These are phyloP conservation scores for Phytophthora crassamura DNA, from an alignment of 352 stramenopile species.

Conservation along the genomic window DNA sequence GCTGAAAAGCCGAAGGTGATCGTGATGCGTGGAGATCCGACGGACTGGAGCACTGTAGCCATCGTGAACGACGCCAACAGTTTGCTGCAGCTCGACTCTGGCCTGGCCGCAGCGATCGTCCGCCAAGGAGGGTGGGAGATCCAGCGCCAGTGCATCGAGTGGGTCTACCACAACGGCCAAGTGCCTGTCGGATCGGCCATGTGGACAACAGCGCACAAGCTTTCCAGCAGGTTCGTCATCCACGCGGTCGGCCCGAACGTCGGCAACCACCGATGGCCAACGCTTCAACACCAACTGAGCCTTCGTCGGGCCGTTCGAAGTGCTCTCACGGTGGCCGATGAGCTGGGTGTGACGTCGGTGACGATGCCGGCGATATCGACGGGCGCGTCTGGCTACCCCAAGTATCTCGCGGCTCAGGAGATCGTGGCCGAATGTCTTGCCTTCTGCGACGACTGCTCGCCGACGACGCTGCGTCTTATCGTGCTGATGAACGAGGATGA, in stretches of 20 bases:
- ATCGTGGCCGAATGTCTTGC: slow-evolving; percentile 38
- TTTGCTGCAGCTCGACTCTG: slow-evolving; percentile 32
- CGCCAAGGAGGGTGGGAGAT: slow-evolving; percentile 35
- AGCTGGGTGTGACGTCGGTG: slow-evolving; percentile 35
- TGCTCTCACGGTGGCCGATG: slow-evolving; percentile 30
- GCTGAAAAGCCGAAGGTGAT: slow-evolving; percentile 23
- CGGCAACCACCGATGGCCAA: slow-evolving; percentile 8
- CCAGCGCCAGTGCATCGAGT: slow-evolving; percentile 32
- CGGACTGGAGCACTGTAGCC: slow-evolving; percentile 35
- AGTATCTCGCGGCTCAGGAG: slow-evolving; percentile 40
- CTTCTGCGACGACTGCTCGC: slow-evolving; percentile 21
- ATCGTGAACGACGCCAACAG: slow-evolving; percentile 54
- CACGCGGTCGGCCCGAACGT: slow-evolving; percentile 48
- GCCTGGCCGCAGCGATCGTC: slow-evolving; percentile 38
- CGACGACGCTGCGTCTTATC: slow-evolving; percentile 28
- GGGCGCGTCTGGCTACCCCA: slow-evolving; percentile 47
- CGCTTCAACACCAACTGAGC: slow-evolving; percentile 1
- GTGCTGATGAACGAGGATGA: slow-evolving; percentile 44
- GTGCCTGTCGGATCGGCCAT: slow-evolving; percentile 42
- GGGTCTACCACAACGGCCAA: slow-evolving; percentile 32
- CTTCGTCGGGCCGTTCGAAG: slow-evolving; percentile 25
- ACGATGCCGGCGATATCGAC: slow-evolving; percentile 50
- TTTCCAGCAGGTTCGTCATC: slow-evolving; percentile 46
- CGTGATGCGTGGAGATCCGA: slow-evolving; percentile 49
- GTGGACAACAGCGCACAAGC: slow-evolving; percentile 36